Conservation (phyloP, 768 basidiomycete genomes). For the Auriscalpium microsporum region DNA sequence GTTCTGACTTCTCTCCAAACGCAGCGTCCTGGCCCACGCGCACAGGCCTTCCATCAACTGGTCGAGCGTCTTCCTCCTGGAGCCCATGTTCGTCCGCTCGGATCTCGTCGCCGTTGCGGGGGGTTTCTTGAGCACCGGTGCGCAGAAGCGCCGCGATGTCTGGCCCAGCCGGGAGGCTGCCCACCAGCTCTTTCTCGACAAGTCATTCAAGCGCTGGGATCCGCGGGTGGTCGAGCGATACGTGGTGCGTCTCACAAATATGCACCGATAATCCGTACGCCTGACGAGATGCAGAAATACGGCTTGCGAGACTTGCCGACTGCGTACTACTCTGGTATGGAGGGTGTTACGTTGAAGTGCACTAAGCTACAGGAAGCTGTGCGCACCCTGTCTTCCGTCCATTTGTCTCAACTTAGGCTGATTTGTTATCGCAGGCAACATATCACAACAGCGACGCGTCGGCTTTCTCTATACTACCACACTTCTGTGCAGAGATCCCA, state of each 20-base stretch:
- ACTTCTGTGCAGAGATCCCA: slow-evolving; percentile 10
- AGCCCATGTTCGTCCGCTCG: slow-evolving; percentile 33
- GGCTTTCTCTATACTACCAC: slow-evolving; percentile 1
- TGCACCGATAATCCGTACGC: not conserved
- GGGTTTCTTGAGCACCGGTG: slow-evolving; percentile 23
- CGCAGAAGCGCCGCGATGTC: slow-evolving; percentile 35
- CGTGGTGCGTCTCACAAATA: slow-evolving; percentile 25
- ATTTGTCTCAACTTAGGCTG: not conserved
- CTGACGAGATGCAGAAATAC: slow-evolving; percentile 26
- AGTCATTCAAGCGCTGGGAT: slow-evolving; percentile 42
- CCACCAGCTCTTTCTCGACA: slow-evolving; percentile 26
- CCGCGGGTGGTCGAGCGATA: slow-evolving; percentile 35
- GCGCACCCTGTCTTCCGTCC: not conserved
- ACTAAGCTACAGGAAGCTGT: slow-evolving; percentile 36
- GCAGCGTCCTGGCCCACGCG: slow-evolving; percentile 34
- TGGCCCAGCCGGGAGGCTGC: slow-evolving; percentile 48
- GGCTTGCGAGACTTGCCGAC: slow-evolving; percentile 37
- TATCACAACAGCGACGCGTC: not conserved
- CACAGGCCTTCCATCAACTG: slow-evolving; percentile 33
- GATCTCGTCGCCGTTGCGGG: not conserved
- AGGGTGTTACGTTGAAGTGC: slow-evolving; percentile 36
- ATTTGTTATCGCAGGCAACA: not conserved
- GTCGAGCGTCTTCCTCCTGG: slow-evolving; percentile 34
- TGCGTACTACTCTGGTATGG: slow-evolving; percentile 35
- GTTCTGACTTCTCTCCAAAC: not conserved